phyloP scores from a whole-genome alignment of 1,284 basidiomycete species.

The Puccinia hordei region DNA sequence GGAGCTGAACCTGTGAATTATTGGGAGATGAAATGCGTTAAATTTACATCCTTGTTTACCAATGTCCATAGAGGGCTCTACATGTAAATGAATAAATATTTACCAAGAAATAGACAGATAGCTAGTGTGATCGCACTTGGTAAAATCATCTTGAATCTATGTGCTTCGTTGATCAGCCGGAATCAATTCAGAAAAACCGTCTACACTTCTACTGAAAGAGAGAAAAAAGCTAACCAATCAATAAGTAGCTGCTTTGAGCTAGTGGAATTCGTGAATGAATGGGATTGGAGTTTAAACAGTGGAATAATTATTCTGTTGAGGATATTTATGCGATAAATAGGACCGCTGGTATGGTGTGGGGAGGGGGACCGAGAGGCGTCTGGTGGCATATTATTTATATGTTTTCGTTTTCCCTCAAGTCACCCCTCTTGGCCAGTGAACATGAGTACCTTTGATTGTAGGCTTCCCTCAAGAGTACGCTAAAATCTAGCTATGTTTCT shows the following conservation, averaged over 20 bases:
- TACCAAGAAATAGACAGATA: conserved; percentile 13
- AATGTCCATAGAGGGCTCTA: not conserved
- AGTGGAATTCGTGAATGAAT: not conserved
- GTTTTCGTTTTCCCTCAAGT: conserved; percentile 20
- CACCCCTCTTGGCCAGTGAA: not conserved
- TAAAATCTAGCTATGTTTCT: conserved; percentile 1
- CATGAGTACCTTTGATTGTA: not conserved
- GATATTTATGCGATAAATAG: not conserved
- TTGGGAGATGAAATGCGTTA: not conserved
- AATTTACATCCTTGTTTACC: not conserved
- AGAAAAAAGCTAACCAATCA: not conserved
- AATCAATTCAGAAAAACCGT: not conserved
- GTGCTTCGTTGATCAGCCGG: not conserved
- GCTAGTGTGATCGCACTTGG: conserved; percentile 12
- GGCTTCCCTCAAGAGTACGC: not conserved
- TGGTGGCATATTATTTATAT: conserved; percentile 15
- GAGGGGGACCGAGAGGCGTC: not conserved
- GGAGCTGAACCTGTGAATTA: not conserved
- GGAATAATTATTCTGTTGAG: not conserved
- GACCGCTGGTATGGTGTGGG: not conserved
- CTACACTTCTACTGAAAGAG: not conserved
- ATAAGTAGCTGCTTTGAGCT: not conserved
- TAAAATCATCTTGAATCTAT: conserved; percentile 19
- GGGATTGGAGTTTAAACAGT: conserved; percentile 5
- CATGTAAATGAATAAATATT: not conserved